Evolutionary conservation across 2,329 filamentous ascomycete species (phyloP).

Genomic region (Fusarium xylarioides): DNA sequence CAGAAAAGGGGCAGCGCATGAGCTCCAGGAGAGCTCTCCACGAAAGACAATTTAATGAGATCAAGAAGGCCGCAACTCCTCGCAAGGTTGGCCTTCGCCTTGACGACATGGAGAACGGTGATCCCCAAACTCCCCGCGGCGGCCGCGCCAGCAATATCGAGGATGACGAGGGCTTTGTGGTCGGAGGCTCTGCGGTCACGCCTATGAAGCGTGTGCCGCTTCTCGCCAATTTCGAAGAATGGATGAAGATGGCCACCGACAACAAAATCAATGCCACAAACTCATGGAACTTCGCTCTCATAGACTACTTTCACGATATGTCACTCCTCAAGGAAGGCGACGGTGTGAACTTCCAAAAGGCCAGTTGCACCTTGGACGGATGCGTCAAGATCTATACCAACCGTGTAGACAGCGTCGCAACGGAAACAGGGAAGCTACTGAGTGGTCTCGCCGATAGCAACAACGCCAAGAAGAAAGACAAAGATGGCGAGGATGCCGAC

Average conservation of each 20-base stretch:
- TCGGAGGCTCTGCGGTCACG: conserved; percentile 81
- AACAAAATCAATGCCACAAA: conserved; percentile 99
- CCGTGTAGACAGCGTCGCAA: conserved; percentile 96
- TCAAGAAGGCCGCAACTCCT: conserved; percentile 76
- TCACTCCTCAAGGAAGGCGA: conserved; percentile 95
- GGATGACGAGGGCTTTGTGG: conserved; percentile 69
- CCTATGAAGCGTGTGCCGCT: conserved; percentile 97
- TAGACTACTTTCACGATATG: conserved; percentile 99
- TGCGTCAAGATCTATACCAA: conserved; percentile 99
- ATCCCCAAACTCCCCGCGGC: conserved; percentile 61
- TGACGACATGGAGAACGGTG: conserved; percentile 67
- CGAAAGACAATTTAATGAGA: conserved; percentile 90
- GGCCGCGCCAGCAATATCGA: conserved; percentile 51
- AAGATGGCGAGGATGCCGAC: conserved; percentile 71
- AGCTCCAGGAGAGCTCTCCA: conserved; percentile 89
- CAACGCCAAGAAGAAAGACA: conserved; percentile 77
- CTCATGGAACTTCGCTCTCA: conserved; percentile 99
- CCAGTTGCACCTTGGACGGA: conserved; percentile 95
- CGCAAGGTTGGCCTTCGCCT: conserved; percentile 70
- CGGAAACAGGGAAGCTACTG: conserved; percentile 92
- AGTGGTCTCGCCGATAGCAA: conserved; percentile 92
- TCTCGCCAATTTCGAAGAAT: conserved; percentile 97
- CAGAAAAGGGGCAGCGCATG: conserved; percentile 88
- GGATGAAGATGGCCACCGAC: conserved; percentile 99
- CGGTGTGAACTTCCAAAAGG: conserved; percentile 97